A percentile compares a stretch with the other conserved stretches of the same genome.
Evolutionary conservation across 1,284 basidiomycete species (phyloP).

Genomic region (Hemileia vastatrix): DNA sequence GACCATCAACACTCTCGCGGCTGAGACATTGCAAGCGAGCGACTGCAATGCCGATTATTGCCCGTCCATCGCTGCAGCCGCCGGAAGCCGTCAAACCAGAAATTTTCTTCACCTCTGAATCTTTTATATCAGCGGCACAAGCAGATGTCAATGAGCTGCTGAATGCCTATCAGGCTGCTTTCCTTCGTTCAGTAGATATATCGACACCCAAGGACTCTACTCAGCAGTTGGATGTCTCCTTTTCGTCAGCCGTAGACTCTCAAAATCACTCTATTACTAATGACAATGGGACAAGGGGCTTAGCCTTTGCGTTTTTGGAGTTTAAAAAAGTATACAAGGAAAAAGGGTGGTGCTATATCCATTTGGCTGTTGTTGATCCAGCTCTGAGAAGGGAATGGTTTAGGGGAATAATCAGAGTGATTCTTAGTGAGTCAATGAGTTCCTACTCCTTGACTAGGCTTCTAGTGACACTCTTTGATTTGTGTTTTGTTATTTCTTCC

Average conservation of each 20-base stretch:
- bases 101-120: constrained; percentile 14
- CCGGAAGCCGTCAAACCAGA: constrained; percentile 14
- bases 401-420: constrained; percentile 2
- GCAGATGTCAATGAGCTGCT: not conserved
- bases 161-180: too few relatives aligned
- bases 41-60: constrained; percentile 10
- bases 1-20: too few relatives aligned
- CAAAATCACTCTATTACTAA: too few relatives aligned
- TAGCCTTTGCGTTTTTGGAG: too few relatives aligned
- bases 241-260: too few relatives aligned
- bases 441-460: not conserved
- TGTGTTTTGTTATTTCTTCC: not conserved
- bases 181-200: too few relatives aligned
- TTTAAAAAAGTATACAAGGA: constrained; percentile 4
- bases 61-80: constrained; percentile 6
- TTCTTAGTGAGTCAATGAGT: not conserved
- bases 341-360: constrained; percentile 8
- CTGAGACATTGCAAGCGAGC: too few relatives aligned
- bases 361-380: constrained; percentile 15
- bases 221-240: too few relatives aligned
- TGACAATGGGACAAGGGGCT: too few relatives aligned
- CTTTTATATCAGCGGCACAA: not conserved
- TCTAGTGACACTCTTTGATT: too few relatives aligned
- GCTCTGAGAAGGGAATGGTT: constrained; percentile 10
- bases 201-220: too few relatives aligned